Conservation (phyloP, 495 filamentous ascomycete species). For the Aspergillus funiculosus region DNA sequence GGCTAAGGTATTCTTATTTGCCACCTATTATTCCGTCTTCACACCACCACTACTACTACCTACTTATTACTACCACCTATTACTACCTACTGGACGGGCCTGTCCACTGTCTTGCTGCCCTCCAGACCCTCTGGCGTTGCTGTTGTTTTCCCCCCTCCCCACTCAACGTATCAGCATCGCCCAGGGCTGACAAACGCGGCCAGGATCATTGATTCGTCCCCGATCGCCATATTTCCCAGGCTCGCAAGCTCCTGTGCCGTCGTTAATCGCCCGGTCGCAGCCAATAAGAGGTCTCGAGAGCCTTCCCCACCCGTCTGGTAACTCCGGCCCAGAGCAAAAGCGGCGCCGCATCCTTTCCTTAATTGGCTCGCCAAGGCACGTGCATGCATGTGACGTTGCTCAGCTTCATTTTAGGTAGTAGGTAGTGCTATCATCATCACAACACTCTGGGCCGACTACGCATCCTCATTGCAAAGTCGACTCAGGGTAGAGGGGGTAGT, state of each 20-base stretch:
- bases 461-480: constrained; percentile 4
- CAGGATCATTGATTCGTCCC: constrained; percentile 12
- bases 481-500: constrained; percentile 10
- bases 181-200: constrained; percentile 13
- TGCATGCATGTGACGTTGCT: constrained; percentile 22
- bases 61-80: no score
- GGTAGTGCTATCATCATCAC: constrained; percentile 17
- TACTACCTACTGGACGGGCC: no score
- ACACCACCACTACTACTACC: background rate
- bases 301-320: constrained; percentile 10
- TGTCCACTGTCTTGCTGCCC: constrained; percentile 1
- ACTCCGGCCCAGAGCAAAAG: constrained; percentile 7
- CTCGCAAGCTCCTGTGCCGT: constrained; percentile 10
- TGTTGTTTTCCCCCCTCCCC: background rate
- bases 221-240: constrained; percentile 4
- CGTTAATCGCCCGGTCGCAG: constrained; percentile 5
- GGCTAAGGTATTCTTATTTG: constrained; percentile 8
- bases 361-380: constrained; percentile 14
- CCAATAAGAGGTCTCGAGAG: constrained; percentile 12
- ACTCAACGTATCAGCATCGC: constrained; percentile 9
- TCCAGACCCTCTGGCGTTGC: constrained; percentile 4
- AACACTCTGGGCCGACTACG: background rate
- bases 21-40: constrained; percentile 3
- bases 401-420: constrained; percentile 11
- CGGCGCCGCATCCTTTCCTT: constrained; percentile 15